Percentiles rank a stretch among this genome's conserved stretches.
These are phyloP conservation scores for Solanum bukasovii DNA, from an alignment of 257 asterid species.

Conservation along the genomic window DNA sequence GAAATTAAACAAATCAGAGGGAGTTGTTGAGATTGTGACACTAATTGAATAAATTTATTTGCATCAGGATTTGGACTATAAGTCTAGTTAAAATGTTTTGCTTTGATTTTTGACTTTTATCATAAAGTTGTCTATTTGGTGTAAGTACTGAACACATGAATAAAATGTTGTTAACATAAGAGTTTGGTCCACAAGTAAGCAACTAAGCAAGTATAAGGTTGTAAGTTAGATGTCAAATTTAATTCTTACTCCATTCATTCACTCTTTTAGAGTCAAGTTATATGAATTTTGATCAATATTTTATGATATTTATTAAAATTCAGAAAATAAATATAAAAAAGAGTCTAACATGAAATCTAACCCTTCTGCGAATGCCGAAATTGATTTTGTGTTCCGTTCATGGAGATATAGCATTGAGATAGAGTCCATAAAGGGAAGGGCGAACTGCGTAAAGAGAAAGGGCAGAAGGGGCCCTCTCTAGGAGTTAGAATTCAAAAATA, in stretches of 20 bases:
- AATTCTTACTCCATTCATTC: neutral
- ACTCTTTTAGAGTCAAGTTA: neutral
- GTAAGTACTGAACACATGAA: neutral
- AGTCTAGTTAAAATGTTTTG: neutral
- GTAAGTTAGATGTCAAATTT: neutral
- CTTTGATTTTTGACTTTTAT: neutral
- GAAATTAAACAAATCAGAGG: neutral
- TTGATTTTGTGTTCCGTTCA: too few species aligned
- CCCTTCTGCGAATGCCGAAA: neutral
- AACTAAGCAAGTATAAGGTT: neutral
- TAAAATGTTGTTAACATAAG: neutral
- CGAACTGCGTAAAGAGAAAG: too few species aligned
- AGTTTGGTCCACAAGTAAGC: neutral
- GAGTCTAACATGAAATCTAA: neutral
- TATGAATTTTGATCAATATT: neutral
- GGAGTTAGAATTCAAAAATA: too few species aligned
- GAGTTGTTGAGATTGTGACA: neutral
- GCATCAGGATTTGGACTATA: neutral
- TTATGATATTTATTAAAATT: neutral
- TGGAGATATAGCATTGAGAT: too few species aligned
- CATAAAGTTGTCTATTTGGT: neutral
- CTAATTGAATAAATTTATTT: neutral
- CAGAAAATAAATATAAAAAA: neutral
- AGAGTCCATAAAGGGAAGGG: too few species aligned
- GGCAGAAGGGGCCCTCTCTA: too few species aligned